Base-by-base conservation (phyloP, 306 rosid genomes). In the Urtica urens region DNA sequence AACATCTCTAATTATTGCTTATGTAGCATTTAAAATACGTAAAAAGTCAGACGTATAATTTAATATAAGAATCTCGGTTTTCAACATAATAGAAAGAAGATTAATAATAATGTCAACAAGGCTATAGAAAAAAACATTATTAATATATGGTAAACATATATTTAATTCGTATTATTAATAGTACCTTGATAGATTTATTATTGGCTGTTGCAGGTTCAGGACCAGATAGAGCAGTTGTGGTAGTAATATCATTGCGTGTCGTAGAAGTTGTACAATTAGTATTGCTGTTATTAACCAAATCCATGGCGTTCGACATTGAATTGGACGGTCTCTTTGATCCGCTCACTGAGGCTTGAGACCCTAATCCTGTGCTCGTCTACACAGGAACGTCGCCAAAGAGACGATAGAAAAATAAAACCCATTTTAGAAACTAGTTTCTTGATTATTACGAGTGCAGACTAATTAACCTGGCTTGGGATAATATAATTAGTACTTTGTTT, bases 291-390 rank as follows among this genome's bases (percentile, higher is more conserved):
- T 79, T 78, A 70, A 78, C 80, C 79, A 87, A 72, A 62, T 79
- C 94, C 71, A 74, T 68, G 2, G 3, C n/a, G n/a, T 35, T 35
- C 3, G n/a, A 7, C 13, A 31, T 31, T 31, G 37, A 31, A 31
- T 31, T 35, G 14, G 80, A 68, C 55, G 73, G 66, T 72, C 68
- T 77, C 71, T 70, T 83, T 29, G 88, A 77, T 65, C 78, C 82
- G 54, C 78, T 73, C 7, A 9, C 23, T 26, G 39, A 50, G 60
- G 6, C 48, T 5, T 78, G 65, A 37, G 80, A 72, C 63, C 70
- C 72, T 63, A 71, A 53, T 19, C 70, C 87, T 58, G 63, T 30
- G 43, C 58, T 68, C 52, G 47, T 68, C 93, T 77, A 43, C 49
- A 50, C 45, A 34, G 38, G 16, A 43, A 28, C 23, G 41, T 21